Evolutionary conservation across 2,329 filamentous ascomycete genomes (phyloP), one percentile per base, ranked within the genome.

Genomic region (Fusarium sp.): DNA sequence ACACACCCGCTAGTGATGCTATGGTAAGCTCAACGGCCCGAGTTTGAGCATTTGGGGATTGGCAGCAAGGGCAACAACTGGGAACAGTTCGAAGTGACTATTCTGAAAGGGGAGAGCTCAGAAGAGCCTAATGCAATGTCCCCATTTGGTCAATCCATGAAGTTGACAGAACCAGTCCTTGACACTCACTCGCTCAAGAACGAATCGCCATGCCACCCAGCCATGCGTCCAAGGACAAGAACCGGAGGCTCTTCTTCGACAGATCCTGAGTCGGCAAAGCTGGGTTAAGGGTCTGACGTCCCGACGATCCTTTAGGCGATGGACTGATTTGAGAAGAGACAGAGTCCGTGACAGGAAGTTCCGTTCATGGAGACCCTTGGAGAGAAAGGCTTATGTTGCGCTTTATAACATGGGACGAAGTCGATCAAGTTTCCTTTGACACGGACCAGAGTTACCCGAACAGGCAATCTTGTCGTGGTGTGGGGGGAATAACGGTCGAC

Each of bases 391-490:
- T 76, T 70, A 67, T 59, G 74, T 71, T 65, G 57, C 54, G 53
- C 64, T 71, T 47, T 74, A 69, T 74, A 63, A 64, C 64, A 70
- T 72, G 72, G 67, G 72, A 77, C 62, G 71, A 73, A 72, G 72
- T 74, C 67, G 69, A 78, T 77, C 73, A 70, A 69, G 65, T 69
- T 74, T 69, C 76, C 66, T 52, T 52, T 62, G 64, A 69, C 71
- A 72, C 75, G 76, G 76, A 64, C 69, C 66, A 72, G 50, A 71
- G 64, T 75, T 78, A 53, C 76, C 70, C 47, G 67, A 78, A 78
- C 25, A 44, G 68, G 76, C 68, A 78, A 78, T 78, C 76, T 71
- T 40, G 67, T 78, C 76, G 76, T 78, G 40, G 67, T 44, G 76
- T 77, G 75, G 76, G 72, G 70, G 58, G 46, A 42, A 61, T 60